Evolutionary conservation across 768 basidiomycete genomes (phyloP).

Genomic region (Trametes sanguinea): DNA sequence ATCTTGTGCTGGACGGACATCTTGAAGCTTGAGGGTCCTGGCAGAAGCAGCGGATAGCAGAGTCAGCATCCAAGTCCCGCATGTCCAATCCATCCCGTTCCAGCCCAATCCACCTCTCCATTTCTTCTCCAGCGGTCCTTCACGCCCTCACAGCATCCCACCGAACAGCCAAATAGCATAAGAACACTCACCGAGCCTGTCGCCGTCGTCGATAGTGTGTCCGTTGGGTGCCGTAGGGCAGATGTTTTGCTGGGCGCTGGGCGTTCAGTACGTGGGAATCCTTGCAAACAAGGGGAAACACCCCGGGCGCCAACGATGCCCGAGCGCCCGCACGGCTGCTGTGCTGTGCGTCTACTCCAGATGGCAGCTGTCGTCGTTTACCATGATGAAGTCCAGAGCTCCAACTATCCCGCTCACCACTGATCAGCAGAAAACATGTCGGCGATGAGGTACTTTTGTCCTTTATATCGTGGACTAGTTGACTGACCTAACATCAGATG

Average conservation of each 20-base stretch:
- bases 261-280: slow-evolving; percentile 18
- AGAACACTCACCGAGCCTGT: slow-evolving; percentile 68
- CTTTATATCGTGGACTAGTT: no score
- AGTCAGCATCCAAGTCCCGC: slow-evolving; percentile 47
- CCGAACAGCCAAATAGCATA: slow-evolving; percentile 31
- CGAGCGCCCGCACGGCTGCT: not conserved
- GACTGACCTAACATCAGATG: no score
- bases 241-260: slow-evolving; percentile 17
- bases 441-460: no score
- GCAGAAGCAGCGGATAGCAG: slow-evolving; percentile 1
- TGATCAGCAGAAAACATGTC: no score
- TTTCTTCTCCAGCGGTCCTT: slow-evolving; percentile 12
- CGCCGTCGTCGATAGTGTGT: slow-evolving; percentile 50
- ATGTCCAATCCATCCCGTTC: slow-evolving; percentile 59
- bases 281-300: slow-evolving; percentile 5
- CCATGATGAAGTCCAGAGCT: no score
- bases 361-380: no score
- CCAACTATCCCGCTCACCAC: no score
- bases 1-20: slow-evolving; percentile 91
- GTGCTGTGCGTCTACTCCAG: not conserved
- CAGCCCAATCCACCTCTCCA: slow-evolving; percentile 26
- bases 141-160: slow-evolving; percentile 9
- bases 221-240: slow-evolving; percentile 24
- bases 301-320: not conserved
- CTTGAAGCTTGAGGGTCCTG: slow-evolving; percentile 40